These are phyloP conservation scores for Xylaria longipes DNA, from an alignment of 495 filamentous ascomycete species.

Conservation along the genomic window DNA sequence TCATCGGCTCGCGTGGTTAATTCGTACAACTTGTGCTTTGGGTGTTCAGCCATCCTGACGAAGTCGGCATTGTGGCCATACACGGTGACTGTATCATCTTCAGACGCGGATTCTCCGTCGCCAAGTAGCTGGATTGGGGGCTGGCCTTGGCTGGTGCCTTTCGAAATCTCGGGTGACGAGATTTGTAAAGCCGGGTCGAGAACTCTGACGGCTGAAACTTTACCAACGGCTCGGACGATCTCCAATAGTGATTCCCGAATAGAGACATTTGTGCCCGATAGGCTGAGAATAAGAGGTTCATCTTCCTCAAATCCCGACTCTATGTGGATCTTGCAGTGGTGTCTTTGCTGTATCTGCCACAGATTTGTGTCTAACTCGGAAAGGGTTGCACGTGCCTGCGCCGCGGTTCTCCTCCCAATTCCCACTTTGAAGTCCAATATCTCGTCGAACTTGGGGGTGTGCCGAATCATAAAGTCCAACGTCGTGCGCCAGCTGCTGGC, in stretches of 20 bases:
- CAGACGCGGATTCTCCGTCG: slow-evolving; percentile 14
- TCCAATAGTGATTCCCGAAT: slow-evolving; percentile 33
- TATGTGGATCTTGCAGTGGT: slow-evolving; percentile 31
- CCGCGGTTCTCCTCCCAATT: slow-evolving; percentile 30
- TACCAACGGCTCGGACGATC: slow-evolving; percentile 29
- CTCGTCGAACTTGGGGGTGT: slow-evolving; percentile 31
- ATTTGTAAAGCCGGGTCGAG: slow-evolving; percentile 18
- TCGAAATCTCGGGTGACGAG: slow-evolving; percentile 23
- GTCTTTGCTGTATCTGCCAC: slow-evolving; percentile 32
- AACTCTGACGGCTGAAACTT: slow-evolving; percentile 32
- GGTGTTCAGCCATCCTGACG: neutral
- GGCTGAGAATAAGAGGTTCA: slow-evolving; percentile 29
- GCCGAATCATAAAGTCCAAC: slow-evolving; percentile 33
- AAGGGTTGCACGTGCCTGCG: slow-evolving; percentile 28
- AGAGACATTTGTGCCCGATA: slow-evolving; percentile 32
- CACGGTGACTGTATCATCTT: slow-evolving; percentile 32
- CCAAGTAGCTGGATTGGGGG: slow-evolving; percentile 23
- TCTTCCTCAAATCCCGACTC: slow-evolving; percentile 16
- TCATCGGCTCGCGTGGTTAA: slow-evolving; percentile 38
- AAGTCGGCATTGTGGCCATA: slow-evolving; percentile 1
- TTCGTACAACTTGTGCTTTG: slow-evolving; percentile 28
- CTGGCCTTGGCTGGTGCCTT: neutral
- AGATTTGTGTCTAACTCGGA: slow-evolving; percentile 34
- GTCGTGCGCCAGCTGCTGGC: slow-evolving; percentile 20
- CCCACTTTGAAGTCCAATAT: slow-evolving; percentile 32